Evolutionary conservation across 306 rosid species (phyloP), one percentile per base, ranked within the genome.

Genomic region (Coriaria nepalensis): DNA sequence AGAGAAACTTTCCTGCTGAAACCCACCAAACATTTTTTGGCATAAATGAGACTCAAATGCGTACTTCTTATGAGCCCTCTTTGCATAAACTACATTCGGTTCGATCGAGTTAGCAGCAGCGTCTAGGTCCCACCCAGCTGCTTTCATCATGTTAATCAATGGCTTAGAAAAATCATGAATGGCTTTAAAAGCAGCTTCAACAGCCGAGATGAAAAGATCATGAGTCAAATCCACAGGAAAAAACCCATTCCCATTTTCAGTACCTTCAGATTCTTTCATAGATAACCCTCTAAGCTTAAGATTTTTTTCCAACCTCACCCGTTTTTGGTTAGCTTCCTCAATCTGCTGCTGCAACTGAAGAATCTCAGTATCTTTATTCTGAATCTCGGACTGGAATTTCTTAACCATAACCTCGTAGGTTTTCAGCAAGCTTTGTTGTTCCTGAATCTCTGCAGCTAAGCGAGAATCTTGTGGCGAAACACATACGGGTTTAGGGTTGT

Each of bases 101-200:
- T 85, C 98, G 0, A 92, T 83, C 7, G 98, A 85, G 73, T 72
- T 74, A 37, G 98, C 96, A 13, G 98, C 98, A 47, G 98, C 79
- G 67, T 92, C 98, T 34, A 92, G 98, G 79, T 92, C 96, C 98
- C 98, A 92, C 43, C 93, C 96, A 56, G 98, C 96, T 5, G 95
- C 98, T 76, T 92, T 92, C 98, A 92, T 82, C 98, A 92, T 92
- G 75, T 85, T 92, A 60, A 92, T 92, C 73, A 92, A 57, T 9
- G 96, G 98, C 64, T 92, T 92, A n/a, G 94, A 82, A 68, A 92
- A 92, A 63, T 92, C 98, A 45, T 92, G 98, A 62, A 85, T 82
- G 45, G 98, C 93, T 73, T 79, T 85, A 4, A 80, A 80, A 50
- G 94, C 71, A 42, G 87, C 83, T 73, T 92, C 98, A 43, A 78